These are phyloP conservation scores for Mycena rosella DNA, from an alignment of 768 basidiomycete genomes.

Conservation along the genomic window DNA sequence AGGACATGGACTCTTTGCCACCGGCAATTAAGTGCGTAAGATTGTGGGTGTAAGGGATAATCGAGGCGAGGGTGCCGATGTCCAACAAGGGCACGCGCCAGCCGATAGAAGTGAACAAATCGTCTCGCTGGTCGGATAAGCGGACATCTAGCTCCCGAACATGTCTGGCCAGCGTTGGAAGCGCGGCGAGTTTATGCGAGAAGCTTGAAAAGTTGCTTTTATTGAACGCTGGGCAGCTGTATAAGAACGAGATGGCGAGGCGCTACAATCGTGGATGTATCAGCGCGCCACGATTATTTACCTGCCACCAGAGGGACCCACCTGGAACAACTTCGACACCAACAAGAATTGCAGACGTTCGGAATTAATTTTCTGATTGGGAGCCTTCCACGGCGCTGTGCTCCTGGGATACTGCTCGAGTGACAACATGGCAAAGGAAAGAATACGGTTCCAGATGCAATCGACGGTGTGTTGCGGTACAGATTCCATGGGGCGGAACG, in stretches of 20 bases:
- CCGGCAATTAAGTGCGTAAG: background rate
- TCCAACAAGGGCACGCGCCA: too few species aligned
- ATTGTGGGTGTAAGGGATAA: background rate
- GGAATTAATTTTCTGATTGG: background rate
- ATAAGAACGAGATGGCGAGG: background rate
- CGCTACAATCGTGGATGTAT: background rate
- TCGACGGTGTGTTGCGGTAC: background rate
- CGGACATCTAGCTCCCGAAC: background rate
- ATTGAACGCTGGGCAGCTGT: background rate
- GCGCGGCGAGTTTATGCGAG: background rate
- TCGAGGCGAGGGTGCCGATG: background rate
- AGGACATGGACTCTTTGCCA: background rate
- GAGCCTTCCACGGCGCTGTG: background rate
- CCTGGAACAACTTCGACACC: slow-evolving; percentile 5
- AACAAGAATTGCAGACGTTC: slow-evolving; percentile 1
- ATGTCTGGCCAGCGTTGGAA: background rate
- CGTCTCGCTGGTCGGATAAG: too few species aligned
- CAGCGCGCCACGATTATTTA: too few species aligned
- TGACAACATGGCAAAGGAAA: slow-evolving; percentile 19
- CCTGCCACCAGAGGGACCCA: too few species aligned
- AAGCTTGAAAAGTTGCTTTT: background rate
- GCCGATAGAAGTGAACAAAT: too few species aligned
- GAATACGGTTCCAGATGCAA: slow-evolving; percentile 9
- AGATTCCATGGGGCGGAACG: slow-evolving; percentile 5
- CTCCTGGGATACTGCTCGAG: slow-evolving; percentile 5